Evolutionary conservation across 148 eudicot species (phyloP).

Genomic region (Vaccinium macrocarpon): DNA sequence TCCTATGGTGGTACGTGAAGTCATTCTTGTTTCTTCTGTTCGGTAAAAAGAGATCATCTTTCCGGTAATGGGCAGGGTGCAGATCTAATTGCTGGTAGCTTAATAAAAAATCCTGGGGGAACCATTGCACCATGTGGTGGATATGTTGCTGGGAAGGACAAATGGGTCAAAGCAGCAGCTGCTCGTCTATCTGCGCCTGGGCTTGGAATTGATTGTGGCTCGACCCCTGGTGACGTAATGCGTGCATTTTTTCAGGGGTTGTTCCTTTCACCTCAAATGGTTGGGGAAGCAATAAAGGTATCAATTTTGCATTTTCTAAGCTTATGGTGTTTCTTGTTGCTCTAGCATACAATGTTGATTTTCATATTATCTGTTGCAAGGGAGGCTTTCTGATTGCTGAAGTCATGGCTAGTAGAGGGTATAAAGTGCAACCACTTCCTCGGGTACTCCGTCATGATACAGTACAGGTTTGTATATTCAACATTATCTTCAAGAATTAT

Average conservation of each 20-base stretch:
- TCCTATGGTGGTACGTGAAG: slow-evolving; percentile 80
- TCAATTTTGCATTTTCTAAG: neutral
- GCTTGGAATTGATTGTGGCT: slow-evolving; percentile 89
- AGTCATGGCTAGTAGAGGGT: slow-evolving; percentile 83
- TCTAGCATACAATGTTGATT: slow-evolving; percentile 2
- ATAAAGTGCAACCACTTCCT: slow-evolving; percentile 83
- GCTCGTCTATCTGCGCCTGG: slow-evolving; percentile 98
- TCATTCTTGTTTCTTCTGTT: slow-evolving; percentile 9
- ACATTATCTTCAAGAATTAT: neutral
- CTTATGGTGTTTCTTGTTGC: neutral
- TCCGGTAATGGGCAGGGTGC: slow-evolving; percentile 67
- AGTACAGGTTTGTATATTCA: slow-evolving; percentile 58
- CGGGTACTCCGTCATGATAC: slow-evolving; percentile 78
- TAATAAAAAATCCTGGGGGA: slow-evolving; percentile 96
- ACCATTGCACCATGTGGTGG: slow-evolving; percentile 99
- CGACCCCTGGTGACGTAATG: slow-evolving; percentile 89
- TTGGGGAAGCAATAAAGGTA: slow-evolving; percentile 96
- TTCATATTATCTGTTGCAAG: slow-evolving; percentile 30
- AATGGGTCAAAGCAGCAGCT: slow-evolving; percentile 91
- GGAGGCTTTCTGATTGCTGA: slow-evolving; percentile 86
- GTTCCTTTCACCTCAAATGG: slow-evolving; percentile 96
- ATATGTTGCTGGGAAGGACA: slow-evolving; percentile 83
- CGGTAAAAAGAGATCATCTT: slow-evolving; percentile 14
- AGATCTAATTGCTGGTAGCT: slow-evolving; percentile 93
- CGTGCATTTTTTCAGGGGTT: slow-evolving; percentile 84